Evolutionary conservation across 345 rosid genomes (phyloP), one percentile per base, ranked within the genome.

Genomic region (Euphorbia peplus): DNA sequence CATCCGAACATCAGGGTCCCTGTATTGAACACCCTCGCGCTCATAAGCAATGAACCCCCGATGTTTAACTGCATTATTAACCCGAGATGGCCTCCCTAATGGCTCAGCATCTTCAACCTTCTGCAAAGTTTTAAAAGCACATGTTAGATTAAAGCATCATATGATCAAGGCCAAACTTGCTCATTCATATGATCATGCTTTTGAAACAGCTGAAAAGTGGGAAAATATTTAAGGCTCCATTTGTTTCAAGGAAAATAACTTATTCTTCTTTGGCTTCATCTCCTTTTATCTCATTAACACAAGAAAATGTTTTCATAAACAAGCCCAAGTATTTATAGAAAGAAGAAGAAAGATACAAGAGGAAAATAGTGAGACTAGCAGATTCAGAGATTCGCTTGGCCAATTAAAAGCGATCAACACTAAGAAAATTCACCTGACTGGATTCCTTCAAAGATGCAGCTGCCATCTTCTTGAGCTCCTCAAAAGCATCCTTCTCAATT

Each of bases 31-130:
- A 41, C 96, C 96, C 75, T 92, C 96, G 10, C 98, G 97, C 77
- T 95, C 97, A 71, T 95, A 95, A 73, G 88, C 82, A 67, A 95
- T 68, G 69, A 95, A 95, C 41, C 99, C 99, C 21, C 98, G 73
- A 71, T 90, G 84, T 61, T 95, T 95, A 59, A 78, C 83, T 57
- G 99, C 95, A 81, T 79, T 78, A 5, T 65, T 53, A 47, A 91
- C 91, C 68, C 10, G 69, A 64, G 85, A 77, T 68, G 99, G 99
- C 83, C 91, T 87, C 76, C 75, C 76, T 2, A 47, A 46, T 76
- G 69, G 69, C 60, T 75, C 80, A 70, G 80, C 69, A 64, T 79
- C 78, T 37, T 76, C 86, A 6, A 67, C 81, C 21, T 76, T 80
- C 87, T 81, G 83, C 19, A 66, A 76, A 64, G 47, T 44, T 48